Conservation (phyloP, 2,329 filamentous ascomycete genomes). For the Phialemonium atrogriseum region DNA sequence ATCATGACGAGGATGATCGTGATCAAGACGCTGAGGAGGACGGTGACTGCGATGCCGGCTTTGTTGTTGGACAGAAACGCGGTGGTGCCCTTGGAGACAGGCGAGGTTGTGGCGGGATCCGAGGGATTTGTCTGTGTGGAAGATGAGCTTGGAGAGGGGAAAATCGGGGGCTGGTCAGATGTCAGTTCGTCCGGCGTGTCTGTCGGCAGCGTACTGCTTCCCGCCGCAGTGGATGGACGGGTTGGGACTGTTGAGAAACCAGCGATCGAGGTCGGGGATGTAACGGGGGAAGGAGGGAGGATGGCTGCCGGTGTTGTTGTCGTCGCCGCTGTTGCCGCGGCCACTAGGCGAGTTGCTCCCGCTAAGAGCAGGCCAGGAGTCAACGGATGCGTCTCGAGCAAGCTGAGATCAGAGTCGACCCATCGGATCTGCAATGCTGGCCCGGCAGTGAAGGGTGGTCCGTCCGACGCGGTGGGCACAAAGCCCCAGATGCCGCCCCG, state of each 20-base stretch:
- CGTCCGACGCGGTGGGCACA: constrained; percentile 10
- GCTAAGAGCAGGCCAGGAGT: constrained; percentile 20
- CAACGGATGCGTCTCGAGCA: constrained; percentile 27
- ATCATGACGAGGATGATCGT: constrained; percentile 7
- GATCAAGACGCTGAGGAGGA: constrained; percentile 10
- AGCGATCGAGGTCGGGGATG: too few relatives aligned
- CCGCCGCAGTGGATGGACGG: too few relatives aligned
- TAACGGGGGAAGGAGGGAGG: not conserved
- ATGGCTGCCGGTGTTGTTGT: too few relatives aligned
- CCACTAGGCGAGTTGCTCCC: constrained; percentile 1
- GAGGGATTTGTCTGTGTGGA: too few relatives aligned
- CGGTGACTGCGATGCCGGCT: constrained; percentile 12
- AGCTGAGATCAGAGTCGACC: constrained; percentile 22
- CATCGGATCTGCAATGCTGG: constrained; percentile 31
- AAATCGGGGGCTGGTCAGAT: too few relatives aligned
- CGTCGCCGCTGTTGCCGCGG: constrained; percentile 1
- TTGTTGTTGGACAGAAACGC: too few relatives aligned
- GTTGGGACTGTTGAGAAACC: not conserved
- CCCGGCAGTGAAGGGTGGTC: constrained; percentile 20
- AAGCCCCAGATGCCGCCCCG: constrained; percentile 30
- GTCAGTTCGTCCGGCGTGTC: too few relatives aligned
- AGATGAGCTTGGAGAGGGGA: too few relatives aligned
- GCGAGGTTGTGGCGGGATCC: not conserved
- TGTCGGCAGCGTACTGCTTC: too few relatives aligned
- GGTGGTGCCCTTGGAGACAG: constrained; percentile 6